Evolutionary conservation across 1,284 basidiomycete species (phyloP), one percentile per base, ranked within the genome.

Genomic region (Gymnopus androsaceus): DNA sequence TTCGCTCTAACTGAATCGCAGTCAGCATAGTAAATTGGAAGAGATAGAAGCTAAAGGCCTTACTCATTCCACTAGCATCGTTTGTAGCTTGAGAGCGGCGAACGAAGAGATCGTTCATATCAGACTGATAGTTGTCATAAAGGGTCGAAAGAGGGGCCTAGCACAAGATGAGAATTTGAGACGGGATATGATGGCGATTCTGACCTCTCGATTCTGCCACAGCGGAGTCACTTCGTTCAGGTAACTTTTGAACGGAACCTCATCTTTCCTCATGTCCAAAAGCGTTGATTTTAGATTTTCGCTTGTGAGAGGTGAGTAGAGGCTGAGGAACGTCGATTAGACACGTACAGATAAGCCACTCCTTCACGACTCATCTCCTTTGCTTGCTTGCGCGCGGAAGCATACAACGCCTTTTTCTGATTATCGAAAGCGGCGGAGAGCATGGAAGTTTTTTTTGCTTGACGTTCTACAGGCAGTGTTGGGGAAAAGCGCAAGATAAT

Each of bases 331-430:
- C 17, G 36, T 5, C 53, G 9, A 23, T 36, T 14, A 21, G 5
- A 48, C 15, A 54, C 61, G 41, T 40, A 66, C 66, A 66, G 51
- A 44, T 61, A 59, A 8, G 56, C 59, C 6, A 56, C 59, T 27
- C 63, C 64, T 17, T 65, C 61, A 17, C 57, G 62, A 15, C 59
- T 61, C 15, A 66, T 48, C 9, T 65, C 63, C 45, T 63, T 63
- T 17, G 66, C 64, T 34, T 56, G 53, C 41, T 63, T 57, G 44
- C 69, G 63, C 33, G 63, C 63, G 9, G 60, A 46, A 5, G 59
- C 54, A 57, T 64, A 72, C 17, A 70, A 57, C 14, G 55, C 61
- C 41, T 66, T 63, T 48, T 68, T 70, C 58, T 68, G 65, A 27
- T 61, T 66, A 12, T 65, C 62, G 44, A 70, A 67, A 5, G 66